Percentiles rank a stretch among this genome's conserved stretches.
phyloP scores from a whole-genome alignment of 1,284 basidiomycete species.

The Moesziomyces globuligerus region DNA sequence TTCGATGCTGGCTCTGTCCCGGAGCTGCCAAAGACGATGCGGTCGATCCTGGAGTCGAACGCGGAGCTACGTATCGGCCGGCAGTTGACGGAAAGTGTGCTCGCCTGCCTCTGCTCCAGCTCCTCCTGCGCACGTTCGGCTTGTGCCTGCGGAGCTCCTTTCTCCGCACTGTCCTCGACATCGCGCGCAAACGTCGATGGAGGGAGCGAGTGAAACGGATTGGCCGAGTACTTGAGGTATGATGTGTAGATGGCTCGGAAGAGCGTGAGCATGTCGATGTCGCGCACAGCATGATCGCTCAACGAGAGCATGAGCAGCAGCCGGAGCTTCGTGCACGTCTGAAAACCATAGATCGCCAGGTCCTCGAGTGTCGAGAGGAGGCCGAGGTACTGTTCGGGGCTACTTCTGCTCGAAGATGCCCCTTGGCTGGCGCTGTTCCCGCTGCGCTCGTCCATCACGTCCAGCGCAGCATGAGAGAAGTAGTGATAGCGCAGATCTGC shows the following conservation, averaged over 20 bases:
- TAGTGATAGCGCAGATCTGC: conserved; percentile 62
- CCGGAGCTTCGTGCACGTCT: conserved; percentile 65
- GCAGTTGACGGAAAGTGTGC: conserved; percentile 20
- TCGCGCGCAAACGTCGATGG: conserved; percentile 15
- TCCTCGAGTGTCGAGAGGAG: conserved; percentile 67
- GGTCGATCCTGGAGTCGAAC: conserved; percentile 36
- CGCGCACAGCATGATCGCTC: conserved; percentile 64
- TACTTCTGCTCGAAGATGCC: conserved; percentile 31
- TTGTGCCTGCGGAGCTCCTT: background rate
- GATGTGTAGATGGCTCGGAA: conserved; percentile 67
- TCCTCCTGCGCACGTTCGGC: conserved; percentile 10
- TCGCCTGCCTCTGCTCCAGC: conserved; percentile 18
- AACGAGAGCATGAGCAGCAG: conserved; percentile 64
- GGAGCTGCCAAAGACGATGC: conserved; percentile 21
- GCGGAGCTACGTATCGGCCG: conserved; percentile 32
- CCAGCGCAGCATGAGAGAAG: conserved; percentile 65
- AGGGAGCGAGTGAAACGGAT: conserved; percentile 61
- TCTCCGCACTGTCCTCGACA: background rate
- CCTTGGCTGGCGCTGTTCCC: background rate
- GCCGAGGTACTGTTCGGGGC: conserved; percentile 66
- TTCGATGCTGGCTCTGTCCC: conserved; percentile 3
- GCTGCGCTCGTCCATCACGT: conserved; percentile 67
- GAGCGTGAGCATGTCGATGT: conserved; percentile 67
- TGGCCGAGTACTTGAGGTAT: conserved; percentile 65
- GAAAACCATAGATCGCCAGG: conserved; percentile 68